Conservation (phyloP, 805 yeast species). For the Scheffersomyces stipitis region DNA sequence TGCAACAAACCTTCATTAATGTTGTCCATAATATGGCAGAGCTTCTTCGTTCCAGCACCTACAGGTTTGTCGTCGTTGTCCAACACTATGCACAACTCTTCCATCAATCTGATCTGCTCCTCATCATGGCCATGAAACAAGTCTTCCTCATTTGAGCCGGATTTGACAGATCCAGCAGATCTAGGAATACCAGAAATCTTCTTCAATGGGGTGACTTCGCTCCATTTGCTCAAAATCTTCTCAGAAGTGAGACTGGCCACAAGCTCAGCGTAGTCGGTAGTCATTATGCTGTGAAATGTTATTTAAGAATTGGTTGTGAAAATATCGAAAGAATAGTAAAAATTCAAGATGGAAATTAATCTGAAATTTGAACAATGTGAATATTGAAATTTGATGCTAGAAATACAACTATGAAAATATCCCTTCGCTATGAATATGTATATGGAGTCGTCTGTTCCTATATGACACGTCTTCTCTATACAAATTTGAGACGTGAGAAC, state of each 20-base stretch:
- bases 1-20: constrained; percentile 85
- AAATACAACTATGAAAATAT: no score
- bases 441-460: no score
- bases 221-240: constrained; percentile 58
- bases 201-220: constrained; percentile 65
- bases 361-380: no score
- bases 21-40: constrained; percentile 85
- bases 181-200: constrained; percentile 59
- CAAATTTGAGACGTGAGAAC: no score
- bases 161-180: constrained; percentile 35
- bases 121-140: constrained; percentile 86
- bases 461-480: no score
- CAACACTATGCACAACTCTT: constrained; percentile 90
- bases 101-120: constrained; percentile 94
- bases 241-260: constrained; percentile 51
- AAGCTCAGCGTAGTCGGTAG: constrained; percentile 43
- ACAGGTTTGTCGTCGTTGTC: constrained; percentile 85
- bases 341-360: neutral
- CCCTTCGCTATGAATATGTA: no score
- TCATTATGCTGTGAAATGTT: neutral
- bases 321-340: neutral
- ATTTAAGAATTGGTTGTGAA: neutral
- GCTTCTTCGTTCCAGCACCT: constrained; percentile 92
- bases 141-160: constrained; percentile 29
- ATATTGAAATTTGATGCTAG: no score